phyloP scores from a whole-genome alignment of 2,329 filamentous ascomycete genomes.

The Apiospora aurea region DNA sequence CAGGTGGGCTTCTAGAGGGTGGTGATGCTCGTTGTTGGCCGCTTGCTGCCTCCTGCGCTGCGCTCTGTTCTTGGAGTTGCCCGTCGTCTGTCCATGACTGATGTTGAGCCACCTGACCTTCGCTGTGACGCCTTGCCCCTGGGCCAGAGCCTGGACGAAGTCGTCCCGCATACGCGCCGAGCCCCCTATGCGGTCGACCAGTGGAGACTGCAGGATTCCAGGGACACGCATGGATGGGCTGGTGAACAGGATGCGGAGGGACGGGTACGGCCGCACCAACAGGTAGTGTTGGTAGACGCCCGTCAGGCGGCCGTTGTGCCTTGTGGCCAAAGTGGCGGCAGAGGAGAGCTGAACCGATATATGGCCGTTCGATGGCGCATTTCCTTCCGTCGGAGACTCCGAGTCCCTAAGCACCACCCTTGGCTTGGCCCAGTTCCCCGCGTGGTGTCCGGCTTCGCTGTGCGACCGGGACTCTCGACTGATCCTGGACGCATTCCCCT shows the following conservation, averaged over 20 bases:
- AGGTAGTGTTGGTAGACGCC: slow-evolving; percentile 63
- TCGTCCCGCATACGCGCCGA: slow-evolving; percentile 55
- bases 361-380: slow-evolving; percentile 44
- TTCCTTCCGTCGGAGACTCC: neutral
- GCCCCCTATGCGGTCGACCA: slow-evolving; percentile 61
- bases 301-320: slow-evolving; percentile 39
- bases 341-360: neutral
- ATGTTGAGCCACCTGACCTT: slow-evolving; percentile 20
- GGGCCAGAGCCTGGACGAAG: slow-evolving; percentile 63
- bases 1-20: slow-evolving; percentile 15
- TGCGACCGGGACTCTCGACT: slow-evolving; percentile 29
- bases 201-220: slow-evolving; percentile 68
- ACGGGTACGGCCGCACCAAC: slow-evolving; percentile 71
- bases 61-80: neutral
- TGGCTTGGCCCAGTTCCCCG: slow-evolving; percentile 6
- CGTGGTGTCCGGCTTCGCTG: slow-evolving; percentile 47
- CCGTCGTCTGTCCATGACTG: neutral
- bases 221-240: slow-evolving; percentile 71
- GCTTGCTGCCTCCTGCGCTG: neutral
- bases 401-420: slow-evolving; percentile 15
- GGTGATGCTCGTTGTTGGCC: neutral
- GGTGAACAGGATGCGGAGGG: slow-evolving; percentile 71
- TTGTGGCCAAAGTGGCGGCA: slow-evolving; percentile 26
- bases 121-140: slow-evolving; percentile 11
- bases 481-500: slow-evolving; percentile 42